Base-by-base conservation (phyloP, 192 early-diverging fungal species). In the Bifiguratus adelaidae region DNA sequence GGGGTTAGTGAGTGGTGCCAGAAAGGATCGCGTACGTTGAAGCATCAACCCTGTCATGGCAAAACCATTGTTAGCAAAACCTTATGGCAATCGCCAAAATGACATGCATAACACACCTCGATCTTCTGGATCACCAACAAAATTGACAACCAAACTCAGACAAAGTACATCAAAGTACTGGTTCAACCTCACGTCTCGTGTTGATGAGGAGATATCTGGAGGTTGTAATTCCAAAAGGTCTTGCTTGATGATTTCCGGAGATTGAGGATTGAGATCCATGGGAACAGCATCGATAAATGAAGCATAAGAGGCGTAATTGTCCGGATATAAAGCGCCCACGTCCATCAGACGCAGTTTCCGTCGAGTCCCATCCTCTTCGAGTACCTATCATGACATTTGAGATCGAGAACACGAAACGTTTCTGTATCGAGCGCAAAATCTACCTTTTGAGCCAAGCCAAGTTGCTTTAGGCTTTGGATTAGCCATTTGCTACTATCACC, bases 211-310 rank as follows among this genome's bases (percentile, higher is more conserved):
- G 3, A 16, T 48, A 0, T 33, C 16, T 0, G 74, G 73, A 2
- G 63, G 50, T 7, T 73, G 65, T 55, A 81, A 79, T 27, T 82
- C 78, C 24, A 95, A 67, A 71, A 92, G 90, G 55, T 95, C 92
- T 48, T 89, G 89, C 47, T 83, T 67, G 21, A 63, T 56, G 21
- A 95, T 86, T 2, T 61, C 52, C 0, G 67, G 70, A 41, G 81
- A 68, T 48, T 95, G 92, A 1, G 88, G 81, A 46, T 95, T 91
- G 40, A 95, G 73, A 57, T 95, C 92, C 48, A 95, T 91, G 0
- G 83, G 81, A 11, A 67, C 63, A n/a, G 76, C 72, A 8, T 78
- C 47, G 43, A 92, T 80, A 81, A 80, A 90, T 3, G 63, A 43
- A 7, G 59, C 21, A 45, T 86, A 74, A 27, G 71, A 70, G 7